These are phyloP conservation scores for Boletellus dicymbophilus DNA, from an alignment of 1,284 basidiomycete species.

Conservation along the genomic window DNA sequence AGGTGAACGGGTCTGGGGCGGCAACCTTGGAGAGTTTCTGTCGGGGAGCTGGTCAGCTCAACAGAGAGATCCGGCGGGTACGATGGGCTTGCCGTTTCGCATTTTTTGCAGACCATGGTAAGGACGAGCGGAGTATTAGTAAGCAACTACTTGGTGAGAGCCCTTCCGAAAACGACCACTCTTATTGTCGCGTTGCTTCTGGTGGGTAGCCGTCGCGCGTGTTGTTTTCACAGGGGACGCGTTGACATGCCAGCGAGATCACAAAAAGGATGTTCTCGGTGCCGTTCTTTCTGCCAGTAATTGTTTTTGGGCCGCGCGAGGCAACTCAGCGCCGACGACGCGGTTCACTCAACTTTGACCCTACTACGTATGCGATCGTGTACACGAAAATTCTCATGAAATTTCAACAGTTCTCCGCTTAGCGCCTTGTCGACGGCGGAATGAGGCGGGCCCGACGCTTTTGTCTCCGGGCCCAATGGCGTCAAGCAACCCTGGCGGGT, in stretches of 20 bases:
- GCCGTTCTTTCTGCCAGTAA: conserved; percentile 45
- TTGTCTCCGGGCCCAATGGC: conserved; percentile 32
- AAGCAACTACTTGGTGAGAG: conserved; percentile 5
- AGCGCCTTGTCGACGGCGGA: conserved; percentile 31
- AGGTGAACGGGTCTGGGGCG: conserved; percentile 78
- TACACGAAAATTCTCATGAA: conserved; percentile 28
- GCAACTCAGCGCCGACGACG: conserved; percentile 22
- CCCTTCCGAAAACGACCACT: conserved; percentile 23
- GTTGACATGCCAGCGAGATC: conserved; percentile 65
- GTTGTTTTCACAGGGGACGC: conserved; percentile 34
- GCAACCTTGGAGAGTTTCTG: conserved; percentile 83
- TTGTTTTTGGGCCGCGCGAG: conserved; percentile 42
- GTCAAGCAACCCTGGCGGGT: conserved; percentile 22
- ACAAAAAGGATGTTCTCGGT: conserved; percentile 41
- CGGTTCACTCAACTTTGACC: conserved; percentile 19
- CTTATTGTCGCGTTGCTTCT: conserved; percentile 29
- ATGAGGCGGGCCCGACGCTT: conserved; percentile 35
- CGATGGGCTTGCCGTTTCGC: conserved; percentile 56
- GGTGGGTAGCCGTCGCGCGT: conserved; percentile 17
- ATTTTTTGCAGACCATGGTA: conserved; percentile 74
- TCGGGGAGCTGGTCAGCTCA: conserved; percentile 10
- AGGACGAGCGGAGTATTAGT: conserved; percentile 18
- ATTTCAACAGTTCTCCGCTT: conserved; percentile 34
- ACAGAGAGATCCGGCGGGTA: conserved; percentile 4
- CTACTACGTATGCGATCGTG: conserved; percentile 27